Evolutionary conservation across 768 basidiomycete genomes (phyloP).

Genomic region (Collybia sordida): DNA sequence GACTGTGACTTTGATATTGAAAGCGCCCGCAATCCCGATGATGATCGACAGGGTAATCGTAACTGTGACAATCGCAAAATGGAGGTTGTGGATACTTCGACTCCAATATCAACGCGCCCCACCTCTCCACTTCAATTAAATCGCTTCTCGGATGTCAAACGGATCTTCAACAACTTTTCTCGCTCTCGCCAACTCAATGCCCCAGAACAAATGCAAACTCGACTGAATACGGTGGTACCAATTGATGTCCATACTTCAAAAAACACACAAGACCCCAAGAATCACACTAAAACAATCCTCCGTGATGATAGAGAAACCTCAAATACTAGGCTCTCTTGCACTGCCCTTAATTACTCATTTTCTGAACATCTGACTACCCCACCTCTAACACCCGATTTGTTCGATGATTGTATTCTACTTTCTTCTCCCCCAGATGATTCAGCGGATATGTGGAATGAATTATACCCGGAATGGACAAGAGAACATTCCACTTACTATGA

Average conservation of each 20-base stretch:
- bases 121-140: conserved; percentile 15
- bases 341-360: conserved; percentile 1
- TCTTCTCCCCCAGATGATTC: conserved; percentile 9
- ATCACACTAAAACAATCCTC: neutral
- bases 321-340: conserved; percentile 1
- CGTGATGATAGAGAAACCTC: neutral
- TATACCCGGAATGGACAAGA: conserved; percentile 1
- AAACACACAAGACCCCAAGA: neutral
- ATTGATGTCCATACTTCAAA: neutral
- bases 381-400: conserved; percentile 25
- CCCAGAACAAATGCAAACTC: conserved; percentile 3
- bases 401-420: conserved; percentile 10
- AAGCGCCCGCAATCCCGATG: conserved; percentile 4
- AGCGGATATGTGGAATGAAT: conserved; percentile 8
- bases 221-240: neutral
- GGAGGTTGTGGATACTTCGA: conserved; percentile 8
- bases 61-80: conserved; percentile 1
- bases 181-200: conserved; percentile 13
- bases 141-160: conserved; percentile 19
- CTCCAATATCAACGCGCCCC: conserved; percentile 19
- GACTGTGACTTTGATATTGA: conserved; percentile 13
- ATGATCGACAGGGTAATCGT: conserved; percentile 2
- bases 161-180: conserved; percentile 17
- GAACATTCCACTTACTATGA: conserved; percentile 4
- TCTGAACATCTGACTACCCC: conserved; percentile 18